Base-by-base conservation (phyloP, 495 filamentous ascomycete species). In the Penicillium macrosclerotiorum region DNA sequence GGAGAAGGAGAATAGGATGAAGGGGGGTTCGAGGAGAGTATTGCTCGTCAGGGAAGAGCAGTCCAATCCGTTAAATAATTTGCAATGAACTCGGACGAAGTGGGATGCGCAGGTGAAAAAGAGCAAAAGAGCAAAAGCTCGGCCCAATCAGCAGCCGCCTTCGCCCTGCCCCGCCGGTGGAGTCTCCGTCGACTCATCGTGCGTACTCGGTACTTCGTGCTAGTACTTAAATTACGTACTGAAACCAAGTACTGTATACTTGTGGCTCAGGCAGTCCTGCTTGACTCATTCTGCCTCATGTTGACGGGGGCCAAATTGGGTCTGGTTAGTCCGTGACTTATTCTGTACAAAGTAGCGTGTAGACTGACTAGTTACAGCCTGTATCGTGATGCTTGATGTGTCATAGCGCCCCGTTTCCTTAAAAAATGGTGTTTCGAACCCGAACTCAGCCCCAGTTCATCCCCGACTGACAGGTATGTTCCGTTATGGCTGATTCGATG, bases 281-380 rank as follows among this genome's bases (percentile, higher is more conserved):
- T 26, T 62, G 59, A 62, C 49, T 62, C 59, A 62, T 62, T 38
- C 42, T 62, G 59, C 44, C 59, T 62, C 59, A 59, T 62, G 18
- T 42, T 55, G 57, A 59, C 44, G 38, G 42, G 44, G 46, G 40
- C 25, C 8, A 2, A 2, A 25, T 26, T 19, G 17, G 6, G 24
- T 4, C 11, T 7, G 23, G 29, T 35, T n/a, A 35, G 30, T 32
- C 17, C 1, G 30, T 12, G 30, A 16, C 30, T n/a, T n/a, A n/a
- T n/a, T n/a, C n/a, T 41, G 24, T 12, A 27, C 5, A 11, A 12
- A 17, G 35, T 2, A 38, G 36, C n/a, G 17, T 24, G 3, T 19
- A 24, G 36, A 22, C 20, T 19, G 25, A 27, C 11, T 22, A 38
- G 36, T 38, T 2, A 1, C 11, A n/a, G n/a, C n/a, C n/a, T 29